Evolutionary conservation across 2,329 filamentous ascomycete genomes (phyloP).

Genomic region (Cucurbitaria berberidis): DNA sequence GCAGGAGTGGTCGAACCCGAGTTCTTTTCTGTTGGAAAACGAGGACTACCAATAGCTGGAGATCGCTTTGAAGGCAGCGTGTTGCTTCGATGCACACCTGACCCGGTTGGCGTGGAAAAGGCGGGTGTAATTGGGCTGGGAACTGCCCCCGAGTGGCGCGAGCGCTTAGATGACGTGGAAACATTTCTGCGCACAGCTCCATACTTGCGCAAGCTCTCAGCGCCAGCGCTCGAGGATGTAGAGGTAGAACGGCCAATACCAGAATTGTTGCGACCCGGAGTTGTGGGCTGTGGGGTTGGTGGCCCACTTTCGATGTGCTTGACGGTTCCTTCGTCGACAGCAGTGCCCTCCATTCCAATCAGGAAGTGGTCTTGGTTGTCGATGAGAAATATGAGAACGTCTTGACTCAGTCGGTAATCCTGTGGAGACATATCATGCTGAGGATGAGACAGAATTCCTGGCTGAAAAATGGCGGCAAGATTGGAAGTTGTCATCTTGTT

Average conservation of each 20-base stretch:
- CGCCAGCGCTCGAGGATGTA: slow-evolving; percentile 70
- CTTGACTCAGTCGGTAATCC: slow-evolving; percentile 94
- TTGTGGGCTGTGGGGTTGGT: slow-evolving; percentile 58
- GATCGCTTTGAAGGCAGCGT: slow-evolving; percentile 92
- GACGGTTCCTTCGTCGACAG: slow-evolving; percentile 81
- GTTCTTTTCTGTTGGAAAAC: slow-evolving; percentile 51
- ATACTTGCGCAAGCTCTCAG: slow-evolving; percentile 83
- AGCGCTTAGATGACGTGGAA: slow-evolving; percentile 89
- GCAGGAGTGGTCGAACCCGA: slow-evolving; percentile 60
- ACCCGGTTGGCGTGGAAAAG: slow-evolving; percentile 49
- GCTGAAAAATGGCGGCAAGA: slow-evolving; percentile 95
- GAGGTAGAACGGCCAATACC: slow-evolving; percentile 78
- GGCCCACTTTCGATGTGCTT: slow-evolving; percentile 74
- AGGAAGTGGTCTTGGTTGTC: slow-evolving; percentile 98
- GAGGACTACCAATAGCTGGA: slow-evolving; percentile 63
- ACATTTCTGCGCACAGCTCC: slow-evolving; percentile 84
- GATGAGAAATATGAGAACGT: slow-evolving; percentile 95
- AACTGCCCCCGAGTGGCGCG: slow-evolving; percentile 73
- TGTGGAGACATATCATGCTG: slow-evolving; percentile 92
- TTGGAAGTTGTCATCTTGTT: slow-evolving; percentile 98
- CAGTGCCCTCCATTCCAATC: slow-evolving; percentile 98
- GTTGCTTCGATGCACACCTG: slow-evolving; percentile 78
- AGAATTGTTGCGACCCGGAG: slow-evolving; percentile 58
- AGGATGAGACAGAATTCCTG: slow-evolving; percentile 92
- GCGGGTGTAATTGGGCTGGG: slow-evolving; percentile 64